Evolutionary conservation across 2,329 filamentous ascomycete species (phyloP).

Genomic region (Fusarium lateritium): DNA sequence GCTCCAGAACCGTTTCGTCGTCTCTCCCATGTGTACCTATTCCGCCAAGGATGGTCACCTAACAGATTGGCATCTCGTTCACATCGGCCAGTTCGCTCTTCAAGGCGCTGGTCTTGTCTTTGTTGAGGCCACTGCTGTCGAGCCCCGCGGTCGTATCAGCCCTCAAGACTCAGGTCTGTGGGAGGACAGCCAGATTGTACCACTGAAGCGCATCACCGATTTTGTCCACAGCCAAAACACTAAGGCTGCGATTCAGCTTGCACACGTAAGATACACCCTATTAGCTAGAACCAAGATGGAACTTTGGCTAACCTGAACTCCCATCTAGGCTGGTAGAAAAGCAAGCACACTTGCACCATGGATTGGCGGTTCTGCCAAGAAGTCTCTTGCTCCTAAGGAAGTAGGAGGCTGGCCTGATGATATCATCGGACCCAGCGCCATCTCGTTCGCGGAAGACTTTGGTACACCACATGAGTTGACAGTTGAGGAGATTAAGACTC

Average conservation of each 20-base stretch:
- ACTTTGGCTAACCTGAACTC: slow-evolving; percentile 1
- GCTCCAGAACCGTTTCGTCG: slow-evolving; percentile 70
- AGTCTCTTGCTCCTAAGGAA: slow-evolving; percentile 67
- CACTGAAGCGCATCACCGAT: slow-evolving; percentile 78
- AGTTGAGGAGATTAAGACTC: slow-evolving; percentile 73
- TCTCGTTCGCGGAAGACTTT: slow-evolving; percentile 73
- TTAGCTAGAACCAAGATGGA: not conserved
- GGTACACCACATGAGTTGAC: slow-evolving; percentile 78
- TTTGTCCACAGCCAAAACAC: slow-evolving; percentile 85
- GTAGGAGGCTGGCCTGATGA: slow-evolving; percentile 71
- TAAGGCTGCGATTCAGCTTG: slow-evolving; percentile 84
- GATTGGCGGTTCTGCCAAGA: slow-evolving; percentile 66
- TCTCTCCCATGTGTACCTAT: slow-evolving; percentile 75
- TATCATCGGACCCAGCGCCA: slow-evolving; percentile 65
- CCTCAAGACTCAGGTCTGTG: slow-evolving; percentile 86
- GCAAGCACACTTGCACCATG: slow-evolving; percentile 74
- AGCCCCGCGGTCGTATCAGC: slow-evolving; percentile 84
- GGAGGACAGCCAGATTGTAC: slow-evolving; percentile 85
- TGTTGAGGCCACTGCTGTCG: slow-evolving; percentile 84
- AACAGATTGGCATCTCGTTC: slow-evolving; percentile 86
- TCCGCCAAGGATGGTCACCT: slow-evolving; percentile 74
- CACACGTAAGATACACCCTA: slow-evolving; percentile 66
- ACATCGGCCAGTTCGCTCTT: slow-evolving; percentile 83
- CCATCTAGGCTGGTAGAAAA: slow-evolving; percentile 71
- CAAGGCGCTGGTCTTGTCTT: slow-evolving; percentile 82